Evolutionary conservation across 75 land plant genomes (phyloP).

Genomic region (Ceratopteris richardii): DNA sequence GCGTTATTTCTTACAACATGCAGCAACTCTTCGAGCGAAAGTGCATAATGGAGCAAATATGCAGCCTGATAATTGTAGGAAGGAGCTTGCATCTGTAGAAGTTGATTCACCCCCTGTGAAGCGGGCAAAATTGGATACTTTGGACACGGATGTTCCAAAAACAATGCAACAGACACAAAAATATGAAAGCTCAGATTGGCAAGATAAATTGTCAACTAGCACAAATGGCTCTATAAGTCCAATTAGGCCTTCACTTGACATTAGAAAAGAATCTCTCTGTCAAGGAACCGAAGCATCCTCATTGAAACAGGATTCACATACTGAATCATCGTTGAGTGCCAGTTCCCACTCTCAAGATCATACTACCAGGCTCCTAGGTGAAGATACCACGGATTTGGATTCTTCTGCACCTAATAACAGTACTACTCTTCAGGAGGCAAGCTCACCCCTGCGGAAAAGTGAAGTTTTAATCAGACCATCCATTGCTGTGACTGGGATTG

Average conservation of each 20-base stretch:
- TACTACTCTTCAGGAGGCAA: too few relatives aligned
- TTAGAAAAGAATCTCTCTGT: not conserved
- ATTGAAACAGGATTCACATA: too few relatives aligned
- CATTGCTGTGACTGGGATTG: not conserved
- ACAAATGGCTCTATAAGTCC: not conserved
- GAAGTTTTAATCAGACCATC: constrained; percentile 3
- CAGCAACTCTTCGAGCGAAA: constrained; percentile 13
- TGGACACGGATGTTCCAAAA: constrained; percentile 1
- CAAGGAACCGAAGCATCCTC: too few relatives aligned
- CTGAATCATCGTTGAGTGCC: too few relatives aligned
- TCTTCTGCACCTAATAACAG: too few relatives aligned
- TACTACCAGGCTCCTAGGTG: not conserved
- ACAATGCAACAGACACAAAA: not conserved
- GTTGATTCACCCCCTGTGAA: constrained; percentile 39
- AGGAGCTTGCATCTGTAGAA: constrained; percentile 19
- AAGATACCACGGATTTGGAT: too few relatives aligned
- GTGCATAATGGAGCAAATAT: constrained; percentile 11
- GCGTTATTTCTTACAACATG: constrained; percentile 10
- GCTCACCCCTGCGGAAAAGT: too few relatives aligned
- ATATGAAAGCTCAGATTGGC: not conserved
- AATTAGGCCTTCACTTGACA: constrained; percentile 5
- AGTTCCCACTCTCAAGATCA: too few relatives aligned
- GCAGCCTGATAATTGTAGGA: constrained; percentile 10
- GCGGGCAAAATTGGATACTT: constrained; percentile 54
- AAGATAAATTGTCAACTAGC: not conserved